Conservation (phyloP, 257 asterid genomes). For the Jasminum sambac region DNA sequence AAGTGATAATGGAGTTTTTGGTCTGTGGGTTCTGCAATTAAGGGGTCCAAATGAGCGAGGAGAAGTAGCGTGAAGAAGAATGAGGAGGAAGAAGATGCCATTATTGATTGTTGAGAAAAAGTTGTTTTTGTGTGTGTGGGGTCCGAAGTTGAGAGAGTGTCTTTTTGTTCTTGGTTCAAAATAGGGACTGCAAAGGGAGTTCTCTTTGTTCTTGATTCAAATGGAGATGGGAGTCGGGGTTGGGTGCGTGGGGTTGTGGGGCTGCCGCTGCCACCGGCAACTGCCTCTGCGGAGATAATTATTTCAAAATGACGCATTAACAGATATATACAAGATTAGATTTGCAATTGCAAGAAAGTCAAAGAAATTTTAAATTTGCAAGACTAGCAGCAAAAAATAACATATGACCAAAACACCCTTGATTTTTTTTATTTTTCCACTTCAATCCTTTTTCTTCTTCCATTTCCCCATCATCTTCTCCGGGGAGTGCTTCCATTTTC, state of each 20-base stretch:
- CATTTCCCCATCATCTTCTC: too few species aligned
- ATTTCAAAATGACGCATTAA: slow-evolving; percentile 1
- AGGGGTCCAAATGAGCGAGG: slow-evolving; percentile 25
- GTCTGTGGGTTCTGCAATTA: slow-evolving; percentile 23
- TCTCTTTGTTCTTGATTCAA: slow-evolving; percentile 17
- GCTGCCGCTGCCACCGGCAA: too few species aligned
- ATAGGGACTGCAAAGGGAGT: slow-evolving; percentile 14
- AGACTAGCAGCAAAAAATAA: too few species aligned
- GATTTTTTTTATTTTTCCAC: too few species aligned
- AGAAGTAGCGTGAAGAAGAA: slow-evolving; percentile 27
- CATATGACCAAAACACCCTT: too few species aligned
- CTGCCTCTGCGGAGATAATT: not conserved
- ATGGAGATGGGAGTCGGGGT: not conserved
- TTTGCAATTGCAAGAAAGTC: too few species aligned
- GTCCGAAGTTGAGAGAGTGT: slow-evolving; percentile 25
- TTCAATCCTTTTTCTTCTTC: too few species aligned
- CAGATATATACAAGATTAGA: too few species aligned
- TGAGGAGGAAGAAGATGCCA: slow-evolving; percentile 39
- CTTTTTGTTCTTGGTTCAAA: slow-evolving; percentile 23
- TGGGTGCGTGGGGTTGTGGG: not conserved
- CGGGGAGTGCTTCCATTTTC: too few species aligned
- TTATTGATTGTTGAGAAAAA: slow-evolving; percentile 29
- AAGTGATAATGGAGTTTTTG: slow-evolving; percentile 40
- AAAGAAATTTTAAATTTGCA: too few species aligned
- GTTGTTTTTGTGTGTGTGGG: slow-evolving; percentile 26